Base-by-base conservation (phyloP, 495 filamentous ascomycete genomes). In the Penicillium robsamsonii region DNA sequence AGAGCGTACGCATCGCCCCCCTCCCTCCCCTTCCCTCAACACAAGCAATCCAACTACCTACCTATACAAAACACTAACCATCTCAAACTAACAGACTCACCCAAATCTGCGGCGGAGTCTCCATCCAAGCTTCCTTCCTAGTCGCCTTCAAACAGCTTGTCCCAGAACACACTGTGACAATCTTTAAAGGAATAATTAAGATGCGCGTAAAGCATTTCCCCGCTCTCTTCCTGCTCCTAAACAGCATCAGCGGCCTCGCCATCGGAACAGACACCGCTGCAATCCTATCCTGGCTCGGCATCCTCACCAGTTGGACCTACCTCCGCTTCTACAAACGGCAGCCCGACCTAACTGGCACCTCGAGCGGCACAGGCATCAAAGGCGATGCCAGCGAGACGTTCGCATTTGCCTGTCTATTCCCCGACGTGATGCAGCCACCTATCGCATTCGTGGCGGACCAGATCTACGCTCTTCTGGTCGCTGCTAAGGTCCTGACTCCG, bases 61-160 rank as follows among this genome's bases (percentile, higher is more conserved):
- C 46, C 53, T 22, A 66, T 53, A 61, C 66, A 66, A 69, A 69
- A 71, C 60, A 50, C 55, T 62, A 61, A 54, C 43, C 59, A 58
- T 61, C 42, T 60, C 65, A 48, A 62, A 10, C 18, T 57, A 43
- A 62, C 47, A 94, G 88, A 31, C 74, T 87, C 41, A 87, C 84
- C 37, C 84, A 90, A 53, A 89, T 97, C 63, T 89, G 87, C 65
- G 95, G 95, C 57, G 92, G 89, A 42, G 85, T 96, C 57, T 84
- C 91, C 13, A 80, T 96, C 48, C 92, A 97, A 72, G 90, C 89
- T 31, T 91, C 90, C 57, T 97, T 97, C 77, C 87, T 98, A 55
- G 92, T 98, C 64, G 90, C 94, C 52, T 97, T 97, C 75, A 97
- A 96, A 74, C 95, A 98, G 71, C 89, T 98, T 33, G 90, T 97